Percentiles rank a stretch among this genome's conserved stretches.
These are phyloP conservation scores for Penicillium sp. DNA, from an alignment of 2,329 filamentous ascomycete species.

Conservation along the genomic window DNA sequence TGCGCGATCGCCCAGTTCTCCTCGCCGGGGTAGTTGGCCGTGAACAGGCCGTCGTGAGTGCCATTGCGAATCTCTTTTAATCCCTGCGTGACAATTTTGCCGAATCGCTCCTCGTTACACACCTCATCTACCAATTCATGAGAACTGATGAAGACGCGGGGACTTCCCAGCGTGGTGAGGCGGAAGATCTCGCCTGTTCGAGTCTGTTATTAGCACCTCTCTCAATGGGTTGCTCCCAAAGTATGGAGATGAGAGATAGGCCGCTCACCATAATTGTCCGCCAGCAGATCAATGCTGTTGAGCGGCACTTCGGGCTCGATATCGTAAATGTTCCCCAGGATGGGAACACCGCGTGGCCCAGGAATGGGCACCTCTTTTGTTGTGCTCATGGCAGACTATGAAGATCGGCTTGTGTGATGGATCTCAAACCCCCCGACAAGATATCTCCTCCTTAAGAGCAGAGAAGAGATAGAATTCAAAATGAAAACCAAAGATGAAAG, in stretches of 20 bases:
- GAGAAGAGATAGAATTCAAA: not conserved
- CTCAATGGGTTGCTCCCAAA: not conserved
- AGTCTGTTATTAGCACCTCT: not conserved
- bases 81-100: constrained; percentile 49
- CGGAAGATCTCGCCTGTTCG: constrained; percentile 53
- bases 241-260: not conserved
- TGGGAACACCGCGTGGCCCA: constrained; percentile 56
- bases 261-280: constrained; percentile 59
- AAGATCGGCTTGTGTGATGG: no score
- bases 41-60: constrained; percentile 62
- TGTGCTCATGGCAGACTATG: constrained; percentile 11
- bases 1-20: constrained; percentile 61
- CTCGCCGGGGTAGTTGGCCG: constrained; percentile 43
- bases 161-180: constrained; percentile 44
- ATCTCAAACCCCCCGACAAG: no score
- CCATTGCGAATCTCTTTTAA: constrained; percentile 55
- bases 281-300: constrained; percentile 51
- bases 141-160: constrained; percentile 46
- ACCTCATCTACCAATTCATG: constrained; percentile 56
- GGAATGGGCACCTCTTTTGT: constrained; percentile 47
- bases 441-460: no score
- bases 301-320: constrained; percentile 56
- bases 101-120: constrained; percentile 61
- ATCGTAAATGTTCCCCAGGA: constrained; percentile 61
- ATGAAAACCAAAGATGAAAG: not conserved